Evolutionary conservation across 108 stramenopile species (phyloP).

Genomic region (Fragilariopsis cylindrus): DNA sequence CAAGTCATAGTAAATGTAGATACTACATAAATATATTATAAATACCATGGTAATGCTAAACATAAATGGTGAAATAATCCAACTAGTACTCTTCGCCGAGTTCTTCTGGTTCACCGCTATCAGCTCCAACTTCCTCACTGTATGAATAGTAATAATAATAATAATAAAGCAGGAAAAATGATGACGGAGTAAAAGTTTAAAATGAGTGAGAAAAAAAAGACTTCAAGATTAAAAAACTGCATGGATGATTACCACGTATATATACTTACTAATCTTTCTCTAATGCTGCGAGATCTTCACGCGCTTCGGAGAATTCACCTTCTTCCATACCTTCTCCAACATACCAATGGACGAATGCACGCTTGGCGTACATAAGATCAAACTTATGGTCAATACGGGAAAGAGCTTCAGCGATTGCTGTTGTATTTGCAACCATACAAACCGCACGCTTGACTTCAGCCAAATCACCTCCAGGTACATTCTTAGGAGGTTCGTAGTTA

Average conservation of each 20-base stretch:
- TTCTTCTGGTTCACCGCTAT: constrained; percentile 77
- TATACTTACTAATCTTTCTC: constrained; percentile 89
- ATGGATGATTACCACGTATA: background rate
- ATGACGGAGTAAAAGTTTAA: no score
- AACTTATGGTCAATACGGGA: constrained; percentile 99
- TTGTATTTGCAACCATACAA: constrained; percentile 99
- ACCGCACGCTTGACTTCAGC: constrained; percentile 97
- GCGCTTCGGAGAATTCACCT: constrained; percentile 99
- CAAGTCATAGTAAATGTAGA: background rate
- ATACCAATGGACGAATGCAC: constrained; percentile 99
- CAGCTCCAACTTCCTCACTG: constrained; percentile 90
- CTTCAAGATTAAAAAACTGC: no score
- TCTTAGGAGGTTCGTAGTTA: constrained; percentile 97
- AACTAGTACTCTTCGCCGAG: constrained; percentile 33
- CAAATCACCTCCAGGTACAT: constrained; percentile 93
- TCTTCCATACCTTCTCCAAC: constrained; percentile 99
- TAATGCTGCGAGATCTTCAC: constrained; percentile 99
- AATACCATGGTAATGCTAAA: constrained; percentile 16
- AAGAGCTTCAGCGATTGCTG: constrained; percentile 97
- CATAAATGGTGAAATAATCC: background rate
- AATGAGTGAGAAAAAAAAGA: no score
- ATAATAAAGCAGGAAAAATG: no score
- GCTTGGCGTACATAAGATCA: constrained; percentile 99
- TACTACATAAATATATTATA: constrained; percentile 3
- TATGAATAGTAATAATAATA: no score